Conservation (phyloP, 75 land plant species). For the Selaginella moellendorffii region DNA sequence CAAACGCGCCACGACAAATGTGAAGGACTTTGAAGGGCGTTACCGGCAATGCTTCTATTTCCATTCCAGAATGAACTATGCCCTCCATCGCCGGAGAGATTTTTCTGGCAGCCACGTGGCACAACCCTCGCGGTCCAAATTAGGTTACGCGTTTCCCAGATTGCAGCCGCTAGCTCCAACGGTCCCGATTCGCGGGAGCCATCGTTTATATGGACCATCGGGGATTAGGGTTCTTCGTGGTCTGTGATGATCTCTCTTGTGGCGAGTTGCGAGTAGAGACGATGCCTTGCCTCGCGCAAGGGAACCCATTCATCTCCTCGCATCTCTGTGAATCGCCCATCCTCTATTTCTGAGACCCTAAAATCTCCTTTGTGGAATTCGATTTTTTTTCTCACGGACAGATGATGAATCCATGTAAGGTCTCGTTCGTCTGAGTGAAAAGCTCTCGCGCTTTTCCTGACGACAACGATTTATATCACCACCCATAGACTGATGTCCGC, state of each 20-base stretch:
- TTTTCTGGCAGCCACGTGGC: no score
- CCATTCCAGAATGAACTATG: no score
- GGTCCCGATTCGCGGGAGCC: no score
- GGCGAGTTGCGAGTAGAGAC: background rate
- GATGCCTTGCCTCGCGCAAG: background rate
- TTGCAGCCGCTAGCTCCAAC: no score
- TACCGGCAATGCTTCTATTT: no score
- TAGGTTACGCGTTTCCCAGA: no score
- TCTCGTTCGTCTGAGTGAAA: slow-evolving; percentile 1
- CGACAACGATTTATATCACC: background rate
- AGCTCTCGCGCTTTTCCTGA: background rate
- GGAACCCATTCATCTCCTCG: background rate
- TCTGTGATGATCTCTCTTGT: background rate
- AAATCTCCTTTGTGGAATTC: background rate
- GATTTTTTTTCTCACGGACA: background rate
- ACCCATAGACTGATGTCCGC: background rate
- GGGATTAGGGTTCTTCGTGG: background rate
- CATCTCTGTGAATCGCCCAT: background rate
- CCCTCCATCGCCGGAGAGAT: no score
- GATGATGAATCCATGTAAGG: background rate
- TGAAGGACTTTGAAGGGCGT: no score
- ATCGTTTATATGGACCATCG: no score
- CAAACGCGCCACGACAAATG: no score
- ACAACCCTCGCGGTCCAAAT: no score
- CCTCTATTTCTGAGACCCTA: background rate